Evolutionary conservation across 2,329 filamentous ascomycete genomes (phyloP), one percentile per base, ranked within the genome.

Genomic region (Venturia pyrina): DNA sequence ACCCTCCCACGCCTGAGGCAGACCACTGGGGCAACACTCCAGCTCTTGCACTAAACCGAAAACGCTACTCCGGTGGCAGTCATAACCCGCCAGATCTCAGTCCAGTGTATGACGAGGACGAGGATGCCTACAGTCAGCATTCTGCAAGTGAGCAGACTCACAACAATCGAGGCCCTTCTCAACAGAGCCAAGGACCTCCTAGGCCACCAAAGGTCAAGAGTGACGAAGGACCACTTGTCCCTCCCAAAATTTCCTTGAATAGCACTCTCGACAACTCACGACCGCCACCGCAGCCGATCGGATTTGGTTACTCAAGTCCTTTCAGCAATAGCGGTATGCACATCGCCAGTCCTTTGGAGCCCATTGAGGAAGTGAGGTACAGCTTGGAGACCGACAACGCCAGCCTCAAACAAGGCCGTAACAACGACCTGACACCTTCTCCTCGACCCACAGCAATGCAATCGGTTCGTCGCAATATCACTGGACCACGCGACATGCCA

Each of bases 221-320:
- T 66, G 81, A 85, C 66, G 81, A 85, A 28, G 85, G 83, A 0
- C 85, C 85, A 6, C 75, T 88, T 59, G 76, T 88, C 28, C 85
- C 85, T 17, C 79, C 80, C 59, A 77, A 79, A 44, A 40, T 63
- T 44, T 64, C 24, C 19, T 57, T 41, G 40, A 66, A 40, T 41
- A 66, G n/a, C 6, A 19, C 44, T 62, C 41, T 44, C 74, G 67
- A 77, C 75, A 75, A 76, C 75, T 67, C 75, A 71, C 70, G 72
- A 70, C 44, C 72, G 73, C 5, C 75, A 73, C 60, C 60, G 32
- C 57, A 48, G 40, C 40, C 46, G 2, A 60, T 61, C 73, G 75
- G 66, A 74, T 75, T 66, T 73, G 75, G 13, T 70, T 53, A 66
- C 41, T 41, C 37, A 17, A 64, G 48, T 24, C 66, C 59, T 6